Conservation (phyloP, 169 alveolate species). For the Plasmodium vivax region DNA sequence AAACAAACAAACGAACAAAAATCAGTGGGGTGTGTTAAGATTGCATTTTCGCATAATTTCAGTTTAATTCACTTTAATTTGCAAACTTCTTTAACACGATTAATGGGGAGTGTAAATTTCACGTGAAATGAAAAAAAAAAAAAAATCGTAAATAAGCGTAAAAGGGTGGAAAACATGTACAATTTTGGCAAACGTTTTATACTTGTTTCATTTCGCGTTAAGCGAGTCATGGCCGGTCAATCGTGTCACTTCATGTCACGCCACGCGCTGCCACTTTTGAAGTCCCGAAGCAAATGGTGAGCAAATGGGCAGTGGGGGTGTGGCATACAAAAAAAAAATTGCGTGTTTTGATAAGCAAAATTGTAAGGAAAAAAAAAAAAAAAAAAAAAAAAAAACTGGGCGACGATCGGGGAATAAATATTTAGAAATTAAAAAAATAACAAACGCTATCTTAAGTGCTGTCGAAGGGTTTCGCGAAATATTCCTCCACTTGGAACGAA, state of each 20-base stretch:
- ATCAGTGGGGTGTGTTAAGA: neutral
- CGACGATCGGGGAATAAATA: neutral
- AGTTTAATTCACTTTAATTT: neutral
- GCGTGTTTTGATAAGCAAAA: neutral
- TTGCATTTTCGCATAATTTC: neutral
- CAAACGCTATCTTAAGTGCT: neutral
- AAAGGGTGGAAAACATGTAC: neutral
- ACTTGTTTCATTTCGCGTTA: neutral
- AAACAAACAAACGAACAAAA: slow-evolving; percentile 7
- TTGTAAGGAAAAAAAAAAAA: neutral
- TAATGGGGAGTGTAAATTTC: neutral
- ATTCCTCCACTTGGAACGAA: neutral
- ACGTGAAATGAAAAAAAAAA: neutral
- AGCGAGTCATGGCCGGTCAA: neutral
- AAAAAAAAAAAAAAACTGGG: neutral
- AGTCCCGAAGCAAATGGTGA: neutral
- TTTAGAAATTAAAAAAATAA: neutral
- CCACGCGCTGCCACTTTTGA: neutral
- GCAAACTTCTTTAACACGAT: neutral
- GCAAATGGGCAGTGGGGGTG: neutral
- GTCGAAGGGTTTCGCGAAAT: neutral
- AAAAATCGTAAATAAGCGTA: neutral
- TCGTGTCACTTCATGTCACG: neutral
- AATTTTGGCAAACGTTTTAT: neutral
- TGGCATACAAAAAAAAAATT: neutral